Percentiles rank a stretch among this genome's conserved stretches.
Conservation (phyloP, 805 yeast species). For the Yamadazyma tumulicola region DNA sequence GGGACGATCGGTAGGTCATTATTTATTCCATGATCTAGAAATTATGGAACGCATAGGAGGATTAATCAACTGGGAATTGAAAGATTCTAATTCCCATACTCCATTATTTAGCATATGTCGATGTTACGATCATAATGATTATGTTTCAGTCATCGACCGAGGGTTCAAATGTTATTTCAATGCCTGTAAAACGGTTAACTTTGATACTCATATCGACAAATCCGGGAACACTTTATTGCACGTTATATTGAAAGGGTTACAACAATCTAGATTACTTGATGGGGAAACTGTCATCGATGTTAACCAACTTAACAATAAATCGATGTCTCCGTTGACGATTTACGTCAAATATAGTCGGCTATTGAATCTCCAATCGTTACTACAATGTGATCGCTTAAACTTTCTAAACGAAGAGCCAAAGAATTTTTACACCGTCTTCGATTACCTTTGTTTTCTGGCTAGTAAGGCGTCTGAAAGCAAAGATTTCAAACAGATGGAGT, state of each 20-base stretch:
- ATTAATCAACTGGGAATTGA: slow-evolving; percentile 63
- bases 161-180: slow-evolving; percentile 43
- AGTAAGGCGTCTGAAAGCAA: slow-evolving; percentile 18
- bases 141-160: slow-evolving; percentile 43
- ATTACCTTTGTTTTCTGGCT: slow-evolving; percentile 33
- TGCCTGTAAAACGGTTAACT: slow-evolving; percentile 36
- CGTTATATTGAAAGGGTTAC: slow-evolving; percentile 52
- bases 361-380: slow-evolving; percentile 52
- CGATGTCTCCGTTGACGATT: slow-evolving; percentile 66
- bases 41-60: slow-evolving; percentile 53
- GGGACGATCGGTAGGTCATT: slow-evolving; percentile 70
- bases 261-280: slow-evolving; percentile 22
- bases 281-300: slow-evolving; percentile 34
- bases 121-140: slow-evolving; percentile 74
- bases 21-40: slow-evolving; percentile 54
- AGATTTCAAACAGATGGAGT: slow-evolving; percentile 23
- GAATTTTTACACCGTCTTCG: slow-evolving; percentile 34
- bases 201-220: slow-evolving; percentile 64
- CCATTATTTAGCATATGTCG: slow-evolving; percentile 74
- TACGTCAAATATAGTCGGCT: slow-evolving; percentile 66
- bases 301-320: slow-evolving; percentile 57
- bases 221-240: slow-evolving; percentile 79
- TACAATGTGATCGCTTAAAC: slow-evolving; percentile 46
- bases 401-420: slow-evolving; percentile 33
- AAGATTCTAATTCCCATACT: slow-evolving; percentile 68